Base-by-base conservation (phyloP, 371 early-diverging fungal genomes). In the Rhizopus microsporus region DNA sequence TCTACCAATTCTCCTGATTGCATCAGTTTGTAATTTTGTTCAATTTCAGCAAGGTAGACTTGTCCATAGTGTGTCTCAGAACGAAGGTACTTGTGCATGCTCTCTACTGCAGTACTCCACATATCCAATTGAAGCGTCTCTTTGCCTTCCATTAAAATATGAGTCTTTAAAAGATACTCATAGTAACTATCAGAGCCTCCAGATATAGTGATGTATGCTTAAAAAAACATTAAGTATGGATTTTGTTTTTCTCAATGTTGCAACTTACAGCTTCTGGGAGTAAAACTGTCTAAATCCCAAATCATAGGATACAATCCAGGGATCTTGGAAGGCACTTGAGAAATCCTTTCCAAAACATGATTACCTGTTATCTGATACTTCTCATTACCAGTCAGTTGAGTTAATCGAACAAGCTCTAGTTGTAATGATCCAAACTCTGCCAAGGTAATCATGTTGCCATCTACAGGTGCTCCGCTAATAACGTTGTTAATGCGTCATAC, bases 351-450 rank as follows among this genome's bases (percentile, higher is more conserved):
- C 56, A 87, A 80, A 4, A 91, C 85, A 10, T 76, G 65, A 63
- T 92, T 86, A 7, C 84, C 90, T 4, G 74, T 65, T 45, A 74
- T 61, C 51, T 82, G 84, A 69, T 93, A 95, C 48, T 67, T 74
- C 6, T 73, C 62, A 56, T 92, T 73, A 2, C 85, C 85, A 3
- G 92, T 93, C n/a, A 95, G 51, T 53, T 92, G 82, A 17, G 84
- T 81, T 30, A 98, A 71, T 30, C 87, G 81, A 42, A 90, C 92
- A 65, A 94, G 86, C 67, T 98, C 99, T 15, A 98, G 65, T 57
- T 94, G 83, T 39, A 97, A 62, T 0, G 95, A 90, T 6, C 94
- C 90, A 31, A 90, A 93, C 64, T 95, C 96, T 4, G 97, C 94
- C 12, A 95, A 51, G 17, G 78, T 88, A 42, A 72, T 80, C 62